Base-by-base conservation (phyloP, 2,329 filamentous ascomycete genomes). In the Clonostachys sp. region DNA sequence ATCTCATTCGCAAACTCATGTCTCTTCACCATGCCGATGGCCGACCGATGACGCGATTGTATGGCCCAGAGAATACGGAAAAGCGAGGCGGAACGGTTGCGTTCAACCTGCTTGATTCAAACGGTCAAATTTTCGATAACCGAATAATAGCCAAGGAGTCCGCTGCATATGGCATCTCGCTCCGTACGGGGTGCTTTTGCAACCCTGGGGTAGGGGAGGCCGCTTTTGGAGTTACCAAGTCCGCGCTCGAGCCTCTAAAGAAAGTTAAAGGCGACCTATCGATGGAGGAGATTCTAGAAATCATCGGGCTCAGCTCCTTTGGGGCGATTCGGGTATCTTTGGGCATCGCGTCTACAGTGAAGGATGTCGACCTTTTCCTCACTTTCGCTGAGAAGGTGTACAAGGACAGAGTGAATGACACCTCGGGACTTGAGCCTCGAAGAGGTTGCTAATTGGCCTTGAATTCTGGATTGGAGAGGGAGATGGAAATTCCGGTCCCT, bases 101-200 rank as follows among this genome's bases (percentile, higher is more conserved):
- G 3, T 71, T 71, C 50, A 70, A 70, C 50, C 51, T 71, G 1
- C n/a, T 70, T 6, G 67, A 71, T 41, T 42, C 49, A 0, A 17
- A 39, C 0, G 68, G 66, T 8, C 49, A 50, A 3, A 41, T 66
- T 3, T 56, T 71, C 0, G 68, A 71, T 41, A 65, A 68, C 46
- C 57, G 67, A 14, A 45, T 68, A 1, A 62, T 72, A 2, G 66
- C 57, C 0, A 39, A 44, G 3, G 67, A 64, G 50, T 63, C 67
- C 0, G 57, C 66, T 0, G 56, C 52, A 0, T 59, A 55, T 1
- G 55, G 54, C 40, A 70, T 72, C 24, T 70, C 67, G 6, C 49
- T 72, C 9, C 58, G 68, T 12, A 70, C 67, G 2, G 68, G 68
- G 5, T 72, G 68, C 42, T 71, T 71, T 51, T 71, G 68, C 50